Evolutionary conservation across 441 rosid species (phyloP).

Genomic region (Erodium chrysanthum): DNA sequence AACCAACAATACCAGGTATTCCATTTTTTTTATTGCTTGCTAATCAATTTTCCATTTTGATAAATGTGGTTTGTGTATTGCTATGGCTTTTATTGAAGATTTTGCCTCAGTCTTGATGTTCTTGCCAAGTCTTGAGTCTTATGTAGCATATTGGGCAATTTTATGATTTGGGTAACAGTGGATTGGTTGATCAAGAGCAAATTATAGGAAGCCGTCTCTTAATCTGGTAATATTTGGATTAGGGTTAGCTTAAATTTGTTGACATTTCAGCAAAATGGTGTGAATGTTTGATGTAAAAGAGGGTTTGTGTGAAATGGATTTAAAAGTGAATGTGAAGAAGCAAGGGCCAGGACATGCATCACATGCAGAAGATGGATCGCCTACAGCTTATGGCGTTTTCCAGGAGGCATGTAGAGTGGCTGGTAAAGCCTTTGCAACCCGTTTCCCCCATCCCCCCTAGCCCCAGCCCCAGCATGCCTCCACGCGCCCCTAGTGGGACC

Average conservation of each 20-base stretch:
- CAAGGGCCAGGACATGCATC: neutral
- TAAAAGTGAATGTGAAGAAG: neutral
- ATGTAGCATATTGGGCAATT: neutral
- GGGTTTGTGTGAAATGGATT: neutral
- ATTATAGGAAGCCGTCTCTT: neutral
- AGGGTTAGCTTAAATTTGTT: neutral
- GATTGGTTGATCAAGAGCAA: neutral
- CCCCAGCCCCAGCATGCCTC: slow-evolving; percentile 1
- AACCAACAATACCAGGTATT: slow-evolving; percentile 4
- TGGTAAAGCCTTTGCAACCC: slow-evolving; percentile 40
- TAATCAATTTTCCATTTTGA: neutral
- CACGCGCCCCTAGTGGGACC: slow-evolving; percentile 8
- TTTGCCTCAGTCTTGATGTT: neutral
- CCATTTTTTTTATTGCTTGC: neutral
- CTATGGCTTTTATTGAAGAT: neutral
- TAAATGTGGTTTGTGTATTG: neutral
- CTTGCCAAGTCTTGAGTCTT: neutral
- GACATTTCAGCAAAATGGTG: neutral
- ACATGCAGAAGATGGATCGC: neutral
- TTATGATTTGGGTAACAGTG: neutral
- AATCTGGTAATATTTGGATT: neutral
- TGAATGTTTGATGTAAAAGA: neutral
- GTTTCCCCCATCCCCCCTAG: slow-evolving; percentile 20
- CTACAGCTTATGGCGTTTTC: slow-evolving; percentile 8
- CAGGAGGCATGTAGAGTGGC: slow-evolving; percentile 42